Evolutionary conservation across 768 basidiomycete genomes (phyloP).

Genomic region (Termitomyces sp.): DNA sequence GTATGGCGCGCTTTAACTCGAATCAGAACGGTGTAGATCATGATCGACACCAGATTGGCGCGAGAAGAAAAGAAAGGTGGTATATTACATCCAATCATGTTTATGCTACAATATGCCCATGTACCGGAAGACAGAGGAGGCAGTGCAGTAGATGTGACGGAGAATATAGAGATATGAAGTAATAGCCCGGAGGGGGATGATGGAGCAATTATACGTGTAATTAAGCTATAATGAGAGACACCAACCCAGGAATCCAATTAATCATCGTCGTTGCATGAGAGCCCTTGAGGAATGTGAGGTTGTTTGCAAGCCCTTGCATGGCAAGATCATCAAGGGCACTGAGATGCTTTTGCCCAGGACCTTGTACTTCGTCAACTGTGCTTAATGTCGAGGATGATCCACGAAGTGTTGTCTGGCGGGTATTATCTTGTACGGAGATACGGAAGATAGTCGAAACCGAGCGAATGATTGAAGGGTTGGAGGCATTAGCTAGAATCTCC

Average conservation of each 20-base stretch:
- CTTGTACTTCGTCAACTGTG: conserved; percentile 54
- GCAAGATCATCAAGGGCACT: conserved; percentile 61
- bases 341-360: conserved; percentile 47
- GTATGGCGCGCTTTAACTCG: background rate
- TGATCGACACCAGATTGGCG: background rate
- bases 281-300: conserved; percentile 61
- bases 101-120: conserved; percentile 3
- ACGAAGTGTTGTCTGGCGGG: conserved; percentile 32
- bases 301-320: conserved; percentile 73
- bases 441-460: conserved; percentile 75
- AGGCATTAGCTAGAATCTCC: conserved; percentile 64
- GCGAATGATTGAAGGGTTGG: conserved; percentile 65
- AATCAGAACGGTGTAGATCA: background rate
- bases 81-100: conserved; percentile 7
- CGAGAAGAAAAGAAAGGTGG: background rate
- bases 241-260: conserved; percentile 62
- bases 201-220: conserved; percentile 11
- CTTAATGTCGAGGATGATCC: conserved; percentile 62
- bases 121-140: background rate
- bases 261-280: conserved; percentile 59
- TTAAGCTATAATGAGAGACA: conserved; percentile 29
- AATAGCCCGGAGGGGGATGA: conserved; percentile 1
- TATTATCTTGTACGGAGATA: conserved; percentile 54
- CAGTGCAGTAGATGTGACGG: conserved; percentile 4
- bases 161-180: conserved; percentile 7